These are phyloP conservation scores for Pichia sp. DNA, from an alignment of 1,139 yeast species.

Conservation along the genomic window DNA sequence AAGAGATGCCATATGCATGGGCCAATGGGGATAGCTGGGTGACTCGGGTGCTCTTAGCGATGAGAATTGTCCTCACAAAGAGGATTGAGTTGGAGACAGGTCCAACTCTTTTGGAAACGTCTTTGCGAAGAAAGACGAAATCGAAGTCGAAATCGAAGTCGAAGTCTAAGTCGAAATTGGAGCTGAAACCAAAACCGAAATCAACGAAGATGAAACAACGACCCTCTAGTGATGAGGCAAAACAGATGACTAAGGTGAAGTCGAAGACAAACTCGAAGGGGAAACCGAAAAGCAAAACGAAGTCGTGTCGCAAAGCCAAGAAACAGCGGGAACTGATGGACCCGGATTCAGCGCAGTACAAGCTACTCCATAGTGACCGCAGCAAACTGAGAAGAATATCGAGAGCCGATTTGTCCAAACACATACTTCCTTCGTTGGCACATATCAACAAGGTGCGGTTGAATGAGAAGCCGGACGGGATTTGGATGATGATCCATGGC, in stretches of 20 bases:
- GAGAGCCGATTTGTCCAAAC: slow-evolving; percentile 13
- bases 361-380: slow-evolving; percentile 6
- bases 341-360: slow-evolving; percentile 10
- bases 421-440: slow-evolving; percentile 13
- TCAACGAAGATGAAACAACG: background rate
- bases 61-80: background rate
- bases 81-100: background rate
- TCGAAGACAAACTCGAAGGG: background rate
- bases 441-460: slow-evolving; percentile 24
- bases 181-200: background rate
- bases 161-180: background rate
- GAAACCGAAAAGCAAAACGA: background rate
- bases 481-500: slow-evolving; percentile 66
- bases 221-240: background rate
- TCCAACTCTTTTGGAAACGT: background rate
- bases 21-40: background rate
- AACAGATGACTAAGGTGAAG: background rate
- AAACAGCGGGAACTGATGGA: slow-evolving; percentile 2
- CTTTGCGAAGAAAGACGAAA: background rate
- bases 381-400: slow-evolving; percentile 6
- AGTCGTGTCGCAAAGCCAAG: background rate
- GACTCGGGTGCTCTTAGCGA: background rate
- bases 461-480: slow-evolving; percentile 34
- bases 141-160: background rate
- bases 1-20: background rate